These are phyloP conservation scores for Hyaloscypha variabilis DNA, from an alignment of 495 filamentous ascomycete genomes.

Conservation along the genomic window DNA sequence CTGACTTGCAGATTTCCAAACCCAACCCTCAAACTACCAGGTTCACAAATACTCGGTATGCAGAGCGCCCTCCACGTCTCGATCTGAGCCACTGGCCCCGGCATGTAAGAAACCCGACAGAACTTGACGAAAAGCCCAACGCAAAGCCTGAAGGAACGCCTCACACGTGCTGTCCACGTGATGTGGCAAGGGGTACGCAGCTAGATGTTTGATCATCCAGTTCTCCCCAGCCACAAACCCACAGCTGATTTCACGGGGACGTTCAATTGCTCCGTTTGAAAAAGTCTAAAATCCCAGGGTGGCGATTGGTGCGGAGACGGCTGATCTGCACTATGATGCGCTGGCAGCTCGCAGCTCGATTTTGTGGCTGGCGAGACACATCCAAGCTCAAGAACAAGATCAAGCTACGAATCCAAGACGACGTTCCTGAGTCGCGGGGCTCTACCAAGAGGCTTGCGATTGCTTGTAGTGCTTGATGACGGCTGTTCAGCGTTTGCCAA, in stretches of 20 bases:
- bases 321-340: background rate
- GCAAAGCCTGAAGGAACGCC: background rate
- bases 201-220: background rate
- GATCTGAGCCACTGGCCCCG: background rate
- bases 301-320: background rate
- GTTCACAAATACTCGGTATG: background rate
- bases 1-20: background rate
- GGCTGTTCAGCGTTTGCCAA: background rate
- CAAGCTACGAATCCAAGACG: background rate
- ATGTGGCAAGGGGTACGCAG: background rate
- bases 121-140: background rate
- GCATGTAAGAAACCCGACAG: background rate
- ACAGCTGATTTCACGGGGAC: background rate
- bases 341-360: background rate
- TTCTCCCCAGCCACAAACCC: background rate
- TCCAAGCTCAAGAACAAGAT: background rate
- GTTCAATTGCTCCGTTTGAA: background rate
- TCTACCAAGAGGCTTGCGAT: background rate
- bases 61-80: background rate
- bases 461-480: slow-evolving; percentile 8
- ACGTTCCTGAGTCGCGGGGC: background rate
- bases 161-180: background rate
- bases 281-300: background rate
- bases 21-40: background rate
- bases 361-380: background rate